Percentiles rank a stretch among this genome's conserved stretches.
phyloP scores from a whole-genome alignment of 208 protist genomes.

The Paratrypanosoma confusum region DNA sequence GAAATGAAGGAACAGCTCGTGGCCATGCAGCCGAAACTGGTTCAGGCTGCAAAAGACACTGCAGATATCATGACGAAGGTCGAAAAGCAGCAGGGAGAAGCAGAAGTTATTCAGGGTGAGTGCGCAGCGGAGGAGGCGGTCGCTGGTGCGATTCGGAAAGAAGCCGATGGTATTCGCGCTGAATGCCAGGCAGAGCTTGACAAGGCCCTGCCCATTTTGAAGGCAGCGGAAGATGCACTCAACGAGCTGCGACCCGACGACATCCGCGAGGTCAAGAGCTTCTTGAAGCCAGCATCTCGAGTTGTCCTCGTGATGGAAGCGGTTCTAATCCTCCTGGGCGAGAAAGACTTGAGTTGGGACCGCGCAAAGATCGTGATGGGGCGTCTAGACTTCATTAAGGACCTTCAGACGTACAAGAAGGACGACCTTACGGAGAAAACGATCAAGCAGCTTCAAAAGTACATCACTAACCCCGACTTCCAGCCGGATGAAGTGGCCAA shows the following conservation, averaged over 20 bases:
- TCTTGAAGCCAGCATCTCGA: slow-evolving; percentile 81
- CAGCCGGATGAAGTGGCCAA: slow-evolving; percentile 88
- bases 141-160: slow-evolving; percentile 76
- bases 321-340: slow-evolving; percentile 86
- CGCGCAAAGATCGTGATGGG: slow-evolving; percentile 87
- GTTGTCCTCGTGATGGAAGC: slow-evolving; percentile 90
- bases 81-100: slow-evolving; percentile 80
- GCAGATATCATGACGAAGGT: slow-evolving; percentile 89
- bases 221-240: slow-evolving; percentile 88
- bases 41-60: slow-evolving; percentile 88
- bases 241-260: slow-evolving; percentile 88
- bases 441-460: slow-evolving; percentile 88
- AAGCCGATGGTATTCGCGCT: slow-evolving; percentile 80
- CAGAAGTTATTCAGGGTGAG: slow-evolving; percentile 72
- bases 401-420: slow-evolving; percentile 87
- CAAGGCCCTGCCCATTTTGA: slow-evolving; percentile 89
- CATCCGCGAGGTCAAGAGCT: slow-evolving; percentile 90
- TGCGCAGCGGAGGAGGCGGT: slow-evolving; percentile 79
- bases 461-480: slow-evolving; percentile 91
- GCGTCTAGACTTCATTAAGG: slow-evolving; percentile 88
- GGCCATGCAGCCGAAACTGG: slow-evolving; percentile 91
- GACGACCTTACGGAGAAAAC: slow-evolving; percentile 83
- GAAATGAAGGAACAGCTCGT: slow-evolving; percentile 93
- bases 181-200: slow-evolving; percentile 92
- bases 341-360: slow-evolving; percentile 91